A percentile compares a stretch with the other conserved stretches of the same genome.
Evolutionary conservation across 495 filamentous ascomycete species (phyloP).

Genomic region (Penicillium flavigenum): DNA sequence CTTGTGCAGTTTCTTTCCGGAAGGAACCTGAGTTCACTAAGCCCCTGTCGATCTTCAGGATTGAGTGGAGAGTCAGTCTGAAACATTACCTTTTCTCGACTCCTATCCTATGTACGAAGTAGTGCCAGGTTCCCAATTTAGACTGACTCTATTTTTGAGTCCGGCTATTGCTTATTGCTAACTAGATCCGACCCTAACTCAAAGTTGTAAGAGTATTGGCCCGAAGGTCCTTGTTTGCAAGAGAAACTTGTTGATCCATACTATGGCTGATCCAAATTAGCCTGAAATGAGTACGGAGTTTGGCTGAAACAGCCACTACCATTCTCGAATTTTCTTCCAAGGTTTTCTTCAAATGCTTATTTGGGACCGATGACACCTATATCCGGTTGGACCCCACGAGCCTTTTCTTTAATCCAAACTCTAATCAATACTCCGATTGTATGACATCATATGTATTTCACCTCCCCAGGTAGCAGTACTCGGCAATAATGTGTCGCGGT

Average conservation of each 20-base stretch:
- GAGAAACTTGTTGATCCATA: not conserved
- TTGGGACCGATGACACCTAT: not conserved
- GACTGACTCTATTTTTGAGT: not conserved
- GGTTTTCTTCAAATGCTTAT: not conserved
- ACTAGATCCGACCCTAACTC: not conserved
- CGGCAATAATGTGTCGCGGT: not conserved
- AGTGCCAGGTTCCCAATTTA: not conserved
- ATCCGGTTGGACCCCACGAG: not conserved
- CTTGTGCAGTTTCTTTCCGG: not conserved
- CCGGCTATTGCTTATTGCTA: not conserved
- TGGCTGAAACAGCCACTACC: not conserved
- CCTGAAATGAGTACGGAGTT: not conserved
- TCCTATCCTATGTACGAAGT: not conserved
- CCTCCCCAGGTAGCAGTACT: not conserved
- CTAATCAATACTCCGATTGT: not conserved
- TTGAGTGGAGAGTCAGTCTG: not conserved
- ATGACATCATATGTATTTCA: not conserved
- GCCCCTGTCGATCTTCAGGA: conserved; percentile 12
- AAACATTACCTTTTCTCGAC: not conserved
- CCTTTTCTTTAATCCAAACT: not conserved
- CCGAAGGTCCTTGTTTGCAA: not conserved
- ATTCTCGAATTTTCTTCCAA: too few relatives aligned
- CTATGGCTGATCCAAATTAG: not conserved
- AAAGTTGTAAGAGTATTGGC: not conserved
- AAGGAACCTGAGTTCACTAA: not conserved